Base-by-base conservation (phyloP, 2,329 filamentous ascomycete genomes). In the Davidsoniella eucalypti region DNA sequence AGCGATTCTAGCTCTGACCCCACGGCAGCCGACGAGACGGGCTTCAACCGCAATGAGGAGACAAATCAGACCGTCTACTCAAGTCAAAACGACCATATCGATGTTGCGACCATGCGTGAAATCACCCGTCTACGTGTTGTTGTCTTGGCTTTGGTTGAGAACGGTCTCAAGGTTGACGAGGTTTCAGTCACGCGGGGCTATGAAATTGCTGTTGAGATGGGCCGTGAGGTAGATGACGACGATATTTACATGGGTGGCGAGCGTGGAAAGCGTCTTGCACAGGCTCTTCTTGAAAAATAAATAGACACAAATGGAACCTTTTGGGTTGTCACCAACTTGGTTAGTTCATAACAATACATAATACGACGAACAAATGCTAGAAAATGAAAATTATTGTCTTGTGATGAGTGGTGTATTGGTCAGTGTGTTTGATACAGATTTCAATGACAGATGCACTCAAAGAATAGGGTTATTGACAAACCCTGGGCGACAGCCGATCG, bases 51-150 rank as follows among this genome's bases (percentile, higher is more conserved):
- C 56, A 75, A 95, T 63, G 92, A 96, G 63, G 92, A 98, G 67
- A 80, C 72, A 57, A 87, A 80, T 55, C 79, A 80, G 59, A 84
- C 82, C 49, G 87, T 94, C 58, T 98, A 98, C 66, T 92, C 85
- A 50, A 93, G 85, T 61, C 87, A 95, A 68, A 98, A 98, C 62
- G 90, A 96, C 62, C 73, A 78, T 51, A 87, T 98, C 55, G 69
- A 77, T 18, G 68, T 78, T 2, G 77, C 78, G 46, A 90, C 87
- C 14, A 79, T 92, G 70, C 76, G 81, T 55, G 92, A 96, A 70
- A 95, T 98, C 64, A 80, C 86, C 14, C 73, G 88, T 53, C 72
- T 96, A 43, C 74, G 83, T 36, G 84, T 85, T 18, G 84, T 92
- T 51, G 83, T 98, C 51, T 76, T 80, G 52, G 82, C 87, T 1